These are phyloP conservation scores for Didymella pinodella DNA, from an alignment of 2,329 filamentous ascomycete species.

Conservation along the genomic window DNA sequence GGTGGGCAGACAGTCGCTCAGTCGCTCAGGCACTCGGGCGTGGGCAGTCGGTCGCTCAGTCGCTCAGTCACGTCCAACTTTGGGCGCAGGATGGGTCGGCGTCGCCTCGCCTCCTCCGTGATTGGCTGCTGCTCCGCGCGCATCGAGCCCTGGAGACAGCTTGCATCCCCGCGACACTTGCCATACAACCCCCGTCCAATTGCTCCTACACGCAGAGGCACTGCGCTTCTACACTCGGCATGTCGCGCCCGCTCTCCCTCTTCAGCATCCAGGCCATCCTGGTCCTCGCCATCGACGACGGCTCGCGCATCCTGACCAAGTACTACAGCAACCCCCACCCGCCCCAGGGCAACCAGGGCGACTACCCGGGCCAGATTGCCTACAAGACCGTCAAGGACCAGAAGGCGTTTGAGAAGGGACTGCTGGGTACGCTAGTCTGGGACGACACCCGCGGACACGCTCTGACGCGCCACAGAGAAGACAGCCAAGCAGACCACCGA, in stretches of 20 bases:
- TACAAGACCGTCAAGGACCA: constrained; percentile 92
- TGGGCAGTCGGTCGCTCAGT: neutral
- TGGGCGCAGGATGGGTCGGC: constrained; percentile 1
- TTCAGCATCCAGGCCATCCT: constrained; percentile 63
- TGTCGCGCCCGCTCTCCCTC: constrained; percentile 63
- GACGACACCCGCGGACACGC: constrained; percentile 69
- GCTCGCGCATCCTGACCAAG: constrained; percentile 90
- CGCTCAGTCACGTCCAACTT: constrained; percentile 8
- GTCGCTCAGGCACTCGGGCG: no score
- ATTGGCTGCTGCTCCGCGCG: constrained; percentile 39
- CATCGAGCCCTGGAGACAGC: constrained; percentile 35
- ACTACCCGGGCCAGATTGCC: constrained; percentile 73
- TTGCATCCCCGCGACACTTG: constrained; percentile 28
- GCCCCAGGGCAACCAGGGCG: constrained; percentile 66
- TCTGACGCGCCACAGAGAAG: constrained; percentile 66
- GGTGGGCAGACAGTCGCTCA: neutral
- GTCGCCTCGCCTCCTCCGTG: constrained; percentile 17
- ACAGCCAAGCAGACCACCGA: constrained; percentile 94
- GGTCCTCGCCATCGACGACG: constrained; percentile 76
- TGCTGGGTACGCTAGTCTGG: constrained; percentile 69
- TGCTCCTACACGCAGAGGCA: no score
- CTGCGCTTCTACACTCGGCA: constrained; percentile 25
- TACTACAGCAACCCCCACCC: constrained; percentile 81
- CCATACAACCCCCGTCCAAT: neutral
- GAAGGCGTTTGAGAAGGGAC: constrained; percentile 94